phyloP scores from a whole-genome alignment of 306 rosid genomes.

The Castanea crenata region DNA sequence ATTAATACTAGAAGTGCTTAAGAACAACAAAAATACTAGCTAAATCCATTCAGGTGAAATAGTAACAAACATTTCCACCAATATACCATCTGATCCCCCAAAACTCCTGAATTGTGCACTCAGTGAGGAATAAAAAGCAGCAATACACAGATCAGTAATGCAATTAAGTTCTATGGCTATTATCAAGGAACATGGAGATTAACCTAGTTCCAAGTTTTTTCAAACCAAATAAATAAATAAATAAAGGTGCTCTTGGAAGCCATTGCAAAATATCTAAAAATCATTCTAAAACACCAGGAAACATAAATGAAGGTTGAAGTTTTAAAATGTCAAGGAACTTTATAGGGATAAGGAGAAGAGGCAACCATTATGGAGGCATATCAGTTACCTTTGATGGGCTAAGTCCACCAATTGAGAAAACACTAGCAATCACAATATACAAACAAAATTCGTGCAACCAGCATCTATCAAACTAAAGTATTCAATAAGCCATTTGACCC shows the following conservation, averaged over 20 bases:
- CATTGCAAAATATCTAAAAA: background rate
- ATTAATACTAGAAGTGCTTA: background rate
- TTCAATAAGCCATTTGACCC: no score
- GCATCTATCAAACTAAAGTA: background rate
- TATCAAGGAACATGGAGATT: background rate
- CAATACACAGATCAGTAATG: background rate
- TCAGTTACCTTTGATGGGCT: no score
- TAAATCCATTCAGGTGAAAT: background rate
- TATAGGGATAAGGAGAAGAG: background rate
- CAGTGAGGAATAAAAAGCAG: background rate
- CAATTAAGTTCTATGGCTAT: background rate
- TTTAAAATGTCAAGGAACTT: background rate
- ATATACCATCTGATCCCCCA: background rate
- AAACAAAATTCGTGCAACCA: background rate
- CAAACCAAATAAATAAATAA: background rate
- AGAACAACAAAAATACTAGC: background rate
- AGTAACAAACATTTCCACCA: background rate
- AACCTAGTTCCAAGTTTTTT: background rate
- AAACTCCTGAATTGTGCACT: background rate
- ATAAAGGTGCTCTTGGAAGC: background rate
- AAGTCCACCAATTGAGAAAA: background rate
- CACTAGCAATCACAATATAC: background rate
- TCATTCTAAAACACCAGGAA: background rate
- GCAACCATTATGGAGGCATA: background rate
- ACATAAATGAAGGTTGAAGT: background rate